Conservation (phyloP, 129 eudicot genomes). For the Flaveria linearis region DNA sequence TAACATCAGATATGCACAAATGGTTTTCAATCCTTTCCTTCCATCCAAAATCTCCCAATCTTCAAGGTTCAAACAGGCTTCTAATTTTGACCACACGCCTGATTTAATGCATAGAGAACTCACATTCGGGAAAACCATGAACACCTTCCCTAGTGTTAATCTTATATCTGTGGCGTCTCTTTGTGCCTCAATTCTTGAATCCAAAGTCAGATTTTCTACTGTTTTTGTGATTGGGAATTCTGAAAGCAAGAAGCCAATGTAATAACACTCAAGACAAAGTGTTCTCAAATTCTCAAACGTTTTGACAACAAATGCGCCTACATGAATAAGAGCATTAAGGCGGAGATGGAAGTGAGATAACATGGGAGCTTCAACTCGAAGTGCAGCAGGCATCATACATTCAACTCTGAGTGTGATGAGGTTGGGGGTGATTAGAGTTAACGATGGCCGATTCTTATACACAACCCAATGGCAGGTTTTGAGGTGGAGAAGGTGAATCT, state of each 20-base stretch:
- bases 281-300: too few relatives aligned
- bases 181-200: slow-evolving; percentile 32
- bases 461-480: not conserved
- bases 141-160: slow-evolving; percentile 41
- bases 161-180: slow-evolving; percentile 18
- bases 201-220: slow-evolving; percentile 40
- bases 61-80: slow-evolving; percentile 27
- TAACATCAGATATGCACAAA: slow-evolving; percentile 51
- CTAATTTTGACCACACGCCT: slow-evolving; percentile 53
- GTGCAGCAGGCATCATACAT: not conserved
- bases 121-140: slow-evolving; percentile 41
- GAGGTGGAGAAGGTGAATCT: slow-evolving; percentile 43
- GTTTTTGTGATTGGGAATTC: slow-evolving; percentile 31
- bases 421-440: slow-evolving; percentile 38
- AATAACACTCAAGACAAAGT: slow-evolving; percentile 8
- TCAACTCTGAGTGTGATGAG: slow-evolving; percentile 9
- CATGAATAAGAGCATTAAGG: not conserved
- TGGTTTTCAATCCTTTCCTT: slow-evolving; percentile 44
- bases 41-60: slow-evolving; percentile 35
- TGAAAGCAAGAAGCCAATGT: slow-evolving; percentile 35
- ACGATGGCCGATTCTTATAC: too few relatives aligned
- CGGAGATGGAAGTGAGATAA: slow-evolving; percentile 39
- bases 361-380: not conserved
- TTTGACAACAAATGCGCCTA: too few relatives aligned
- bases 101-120: slow-evolving; percentile 32